Evolutionary conservation across 805 yeast genomes (phyloP), one percentile per base, ranked within the genome.

Genomic region (Yarrowia divulgata): DNA sequence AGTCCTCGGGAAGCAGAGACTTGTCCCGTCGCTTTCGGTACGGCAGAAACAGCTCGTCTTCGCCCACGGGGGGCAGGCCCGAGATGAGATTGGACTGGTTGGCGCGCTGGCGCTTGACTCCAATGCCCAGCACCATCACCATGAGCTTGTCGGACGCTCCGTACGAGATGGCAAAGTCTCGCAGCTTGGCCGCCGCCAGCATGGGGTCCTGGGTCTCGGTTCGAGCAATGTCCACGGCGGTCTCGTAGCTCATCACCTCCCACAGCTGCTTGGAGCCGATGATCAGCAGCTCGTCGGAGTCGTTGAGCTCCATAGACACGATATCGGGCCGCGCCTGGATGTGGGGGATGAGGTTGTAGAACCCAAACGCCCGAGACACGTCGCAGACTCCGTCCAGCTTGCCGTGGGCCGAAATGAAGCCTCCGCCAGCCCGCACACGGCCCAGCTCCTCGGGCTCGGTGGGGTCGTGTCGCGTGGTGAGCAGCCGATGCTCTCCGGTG

Each of bases 101-200:
- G 55, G 60, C 42, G 50, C 55, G 69, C 52, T 68, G 40, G 9
- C 72, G 66, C 67, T 66, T 69, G 23, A 68, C 70, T 10, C 80
- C 81, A n/a, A 80, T 81, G 0, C 93, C 87, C 23, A 94, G 77
- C 14, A 95, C 97, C 77, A 91, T 86, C 6, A 92, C 95, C 16
- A 93, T 86, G 13, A 90, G 83, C 73, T 91, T 91, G 57, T 90
- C 93, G 2, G 84, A 80, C 49, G 94, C 89, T 29, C 98, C 98
- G 77, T 93, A 95, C 1, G 97, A 89, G 71, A 94, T 86, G 0
- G 98, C 98, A 81, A 90, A 92, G 78, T 95, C 99, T 75, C 98
- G 86, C 73, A 95, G 82, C 75, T 90, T 92, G 73, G 92, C 96
- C 0, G 99, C 98, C 0, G 98, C 98, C 34, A 87, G 77, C 87